These are phyloP conservation scores for cucumber (Cucumis sativus) DNA, from an alignment of 306 rosid genomes.

Conservation along the genomic window DNA sequence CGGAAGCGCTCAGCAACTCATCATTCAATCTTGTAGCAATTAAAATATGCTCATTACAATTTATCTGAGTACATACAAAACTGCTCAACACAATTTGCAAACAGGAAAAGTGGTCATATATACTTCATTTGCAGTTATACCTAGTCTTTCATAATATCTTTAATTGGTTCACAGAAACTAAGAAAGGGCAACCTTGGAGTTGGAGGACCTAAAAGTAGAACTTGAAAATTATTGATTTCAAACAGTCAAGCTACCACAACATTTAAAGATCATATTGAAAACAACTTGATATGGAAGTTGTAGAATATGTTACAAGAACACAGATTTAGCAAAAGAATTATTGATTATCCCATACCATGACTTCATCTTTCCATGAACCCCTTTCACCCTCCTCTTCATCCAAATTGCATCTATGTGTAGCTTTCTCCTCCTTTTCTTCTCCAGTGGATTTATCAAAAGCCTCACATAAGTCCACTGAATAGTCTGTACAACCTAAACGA, in stretches of 20 bases:
- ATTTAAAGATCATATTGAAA: neutral
- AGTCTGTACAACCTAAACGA: conserved; percentile 37
- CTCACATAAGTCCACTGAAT: conserved; percentile 21
- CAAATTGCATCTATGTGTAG: conserved; percentile 14
- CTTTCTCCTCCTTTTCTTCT: conserved; percentile 23
- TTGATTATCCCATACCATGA: conserved; percentile 4
- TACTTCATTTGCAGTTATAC: neutral
- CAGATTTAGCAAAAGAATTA: neutral
- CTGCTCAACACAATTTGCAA: neutral
- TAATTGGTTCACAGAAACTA: neutral
- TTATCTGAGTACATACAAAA: neutral
- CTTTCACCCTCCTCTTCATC: conserved; percentile 37
- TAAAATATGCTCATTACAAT: neutral
- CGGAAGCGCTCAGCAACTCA: neutral
- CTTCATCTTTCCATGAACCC: conserved; percentile 18
- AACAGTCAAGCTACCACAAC: neutral
- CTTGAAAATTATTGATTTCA: neutral
- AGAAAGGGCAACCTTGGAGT: neutral
- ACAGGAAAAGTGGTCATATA: neutral
- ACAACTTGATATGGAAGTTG: neutral
- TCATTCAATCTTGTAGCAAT: neutral
- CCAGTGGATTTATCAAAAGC: conserved; percentile 26
- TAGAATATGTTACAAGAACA: neutral
- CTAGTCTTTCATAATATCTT: neutral
- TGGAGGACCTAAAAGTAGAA: neutral